phyloP scores from a whole-genome alignment of 768 basidiomycete genomes.

The Hebeloma cylindrosporum region DNA sequence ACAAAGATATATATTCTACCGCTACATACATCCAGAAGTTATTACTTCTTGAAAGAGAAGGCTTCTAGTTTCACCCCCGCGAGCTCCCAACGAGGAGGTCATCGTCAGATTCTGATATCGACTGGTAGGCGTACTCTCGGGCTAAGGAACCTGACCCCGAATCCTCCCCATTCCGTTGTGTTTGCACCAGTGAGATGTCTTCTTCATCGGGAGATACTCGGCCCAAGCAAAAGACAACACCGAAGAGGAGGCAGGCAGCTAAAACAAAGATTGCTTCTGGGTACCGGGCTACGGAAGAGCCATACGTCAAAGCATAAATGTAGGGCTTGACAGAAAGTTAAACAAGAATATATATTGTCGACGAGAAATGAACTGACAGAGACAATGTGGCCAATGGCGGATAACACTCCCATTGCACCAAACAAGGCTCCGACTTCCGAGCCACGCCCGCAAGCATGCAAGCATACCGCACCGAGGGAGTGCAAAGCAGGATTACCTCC shows the following conservation, averaged over 20 bases:
- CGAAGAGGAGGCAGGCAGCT: slow-evolving; percentile 54
- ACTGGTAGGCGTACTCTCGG: slow-evolving; percentile 15
- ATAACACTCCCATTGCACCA: slow-evolving; percentile 68
- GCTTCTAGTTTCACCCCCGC: slow-evolving; percentile 3
- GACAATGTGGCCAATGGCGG: slow-evolving; percentile 65
- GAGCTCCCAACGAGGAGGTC: slow-evolving; percentile 3
- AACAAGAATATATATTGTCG: background rate
- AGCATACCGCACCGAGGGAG: slow-evolving; percentile 68
- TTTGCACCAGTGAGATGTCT: slow-evolving; percentile 20
- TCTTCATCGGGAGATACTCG: slow-evolving; percentile 31
- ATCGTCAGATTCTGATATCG: slow-evolving; percentile 10
- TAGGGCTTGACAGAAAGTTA: slow-evolving; percentile 47
- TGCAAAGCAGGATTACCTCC: slow-evolving; percentile 70
- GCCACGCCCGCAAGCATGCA: slow-evolving; percentile 50
- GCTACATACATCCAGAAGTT: too few relatives aligned
- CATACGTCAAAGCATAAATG: slow-evolving; percentile 67
- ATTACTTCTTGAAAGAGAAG: too few relatives aligned
- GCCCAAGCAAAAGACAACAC: slow-evolving; percentile 47
- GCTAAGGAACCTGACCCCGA: slow-evolving; percentile 8
- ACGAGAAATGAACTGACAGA: slow-evolving; percentile 34
- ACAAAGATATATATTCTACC: too few relatives aligned
- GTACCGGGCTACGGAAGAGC: slow-evolving; percentile 57
- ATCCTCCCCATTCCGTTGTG: slow-evolving; percentile 9
- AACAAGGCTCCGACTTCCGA: slow-evolving; percentile 62
- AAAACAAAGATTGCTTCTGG: slow-evolving; percentile 69